A percentile compares a stretch with the other conserved stretches of the same genome.
Evolutionary conservation across 768 basidiomycete species (phyloP).

Genomic region (Termitomyces sp.): DNA sequence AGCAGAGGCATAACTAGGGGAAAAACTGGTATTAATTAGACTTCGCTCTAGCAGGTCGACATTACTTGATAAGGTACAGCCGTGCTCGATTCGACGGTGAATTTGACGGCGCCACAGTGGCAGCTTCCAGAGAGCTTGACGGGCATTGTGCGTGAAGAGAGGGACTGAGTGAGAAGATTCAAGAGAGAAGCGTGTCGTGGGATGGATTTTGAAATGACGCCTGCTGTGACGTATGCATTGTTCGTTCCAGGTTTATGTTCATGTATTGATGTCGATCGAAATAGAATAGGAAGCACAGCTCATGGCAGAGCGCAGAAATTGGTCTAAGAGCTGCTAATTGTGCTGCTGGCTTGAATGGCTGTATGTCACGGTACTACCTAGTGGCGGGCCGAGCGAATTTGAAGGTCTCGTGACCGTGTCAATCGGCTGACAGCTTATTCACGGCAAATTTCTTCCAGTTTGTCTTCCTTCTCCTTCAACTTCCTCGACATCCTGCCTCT

Average conservation of each 20-base stretch:
- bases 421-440: background rate
- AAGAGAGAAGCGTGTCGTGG: background rate
- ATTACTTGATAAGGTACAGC: conserved; percentile 58
- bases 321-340: background rate
- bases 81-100: conserved; percentile 45
- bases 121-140: conserved; percentile 50
- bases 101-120: conserved; percentile 47
- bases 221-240: background rate
- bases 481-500: background rate
- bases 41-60: background rate
- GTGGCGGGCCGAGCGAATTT: background rate
- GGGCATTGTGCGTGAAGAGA: conserved; percentile 35
- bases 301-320: background rate
- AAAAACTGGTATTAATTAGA: background rate
- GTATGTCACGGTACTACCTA: no score
- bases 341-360: no score
- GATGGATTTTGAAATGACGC: background rate
- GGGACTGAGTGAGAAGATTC: background rate
- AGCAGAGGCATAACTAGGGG: conserved; percentile 53
- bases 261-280: background rate
- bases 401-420: background rate
- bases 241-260: background rate
- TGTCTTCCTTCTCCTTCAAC: background rate
- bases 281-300: background rate
- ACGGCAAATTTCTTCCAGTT: background rate